Evolutionary conservation across 2,329 filamentous ascomycete species (phyloP).

Genomic region (Nothophoma quercina): DNA sequence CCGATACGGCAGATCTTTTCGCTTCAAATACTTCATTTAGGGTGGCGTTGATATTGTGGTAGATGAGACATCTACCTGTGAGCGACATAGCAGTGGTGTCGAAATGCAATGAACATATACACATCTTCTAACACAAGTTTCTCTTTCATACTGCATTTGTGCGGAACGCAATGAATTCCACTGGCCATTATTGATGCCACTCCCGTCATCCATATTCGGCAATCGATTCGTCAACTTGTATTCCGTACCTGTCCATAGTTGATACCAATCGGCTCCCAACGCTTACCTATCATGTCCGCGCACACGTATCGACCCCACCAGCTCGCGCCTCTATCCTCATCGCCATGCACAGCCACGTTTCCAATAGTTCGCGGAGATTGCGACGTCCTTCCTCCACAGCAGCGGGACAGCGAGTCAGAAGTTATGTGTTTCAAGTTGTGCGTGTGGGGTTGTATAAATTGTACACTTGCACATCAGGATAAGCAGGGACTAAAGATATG

Average conservation of each 20-base stretch:
- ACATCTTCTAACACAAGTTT: background rate
- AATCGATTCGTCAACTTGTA: no score
- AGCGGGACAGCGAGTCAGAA: background rate
- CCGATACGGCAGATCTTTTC: conserved; percentile 13
- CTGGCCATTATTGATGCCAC: no score
- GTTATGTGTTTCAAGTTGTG: background rate
- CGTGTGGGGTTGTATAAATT: no score
- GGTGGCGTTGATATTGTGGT: conserved; percentile 15
- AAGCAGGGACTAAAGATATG: no score
- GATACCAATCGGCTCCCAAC: conserved; percentile 13
- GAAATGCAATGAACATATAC: conserved; percentile 20
- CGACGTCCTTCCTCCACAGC: background rate
- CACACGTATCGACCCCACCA: conserved; percentile 13
- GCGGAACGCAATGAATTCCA: no score
- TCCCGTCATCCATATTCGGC: no score
- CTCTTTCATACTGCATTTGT: background rate
- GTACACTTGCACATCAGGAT: no score
- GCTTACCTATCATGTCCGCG: conserved; percentile 3
- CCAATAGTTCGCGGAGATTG: conserved; percentile 15
- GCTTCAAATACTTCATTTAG: conserved; percentile 18
- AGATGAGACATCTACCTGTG: conserved; percentile 4
- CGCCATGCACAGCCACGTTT: conserved; percentile 13
- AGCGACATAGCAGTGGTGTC: conserved; percentile 8
- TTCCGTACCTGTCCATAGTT: no score
- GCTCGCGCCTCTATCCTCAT: conserved; percentile 8